Evolutionary conservation across 495 filamentous ascomycete genomes (phyloP), one percentile per base, ranked within the genome.

Genomic region (Xylaria curta): DNA sequence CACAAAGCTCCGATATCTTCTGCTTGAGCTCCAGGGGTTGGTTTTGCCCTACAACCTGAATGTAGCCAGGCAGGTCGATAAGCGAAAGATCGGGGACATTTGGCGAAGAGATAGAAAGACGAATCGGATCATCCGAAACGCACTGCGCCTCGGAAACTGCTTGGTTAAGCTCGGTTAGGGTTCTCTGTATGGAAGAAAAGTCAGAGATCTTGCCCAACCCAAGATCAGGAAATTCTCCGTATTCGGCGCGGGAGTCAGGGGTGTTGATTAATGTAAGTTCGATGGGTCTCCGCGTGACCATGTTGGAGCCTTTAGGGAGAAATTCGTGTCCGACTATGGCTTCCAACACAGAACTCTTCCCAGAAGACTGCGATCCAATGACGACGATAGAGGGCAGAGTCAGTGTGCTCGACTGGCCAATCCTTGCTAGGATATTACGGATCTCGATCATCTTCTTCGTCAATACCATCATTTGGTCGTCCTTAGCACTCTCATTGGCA

Each of bases 371-470:
- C 0, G 96, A 98, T 13, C 96, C 96, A 75, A 99, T 98, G 26
- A 99, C 96, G 8, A 99, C 96, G 70, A 99, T 99, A 2, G 96
- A 97, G 0, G 96, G 96, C 49, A 98, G 82, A 5, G 91, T 95
- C 49, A 99, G 84, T 15, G 92, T 88, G 72, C 90, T 92, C 7
- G 94, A 95, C 82, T 99, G 94, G 53, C 96, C 96, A 59, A 99
- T 92, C 24, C 91, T 89, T 76, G 95, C 91, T 8, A 99, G 85
- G 51, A 99, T 94, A 73, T 91, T 94, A 72, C 97, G 85, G 65
- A 99, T 98, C 80, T 99, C 95, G 77, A 99, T 99, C 96, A 99
- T 99, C 81, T 97, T 97, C 83, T 95, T 95, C 0, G 96, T 99
- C 80, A 99, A 85, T 74, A 97, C 85, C 96, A 99, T 99, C 95